Base-by-base conservation (phyloP, 805 yeast genomes). In the Tetrapisispora iriomotensis region DNA sequence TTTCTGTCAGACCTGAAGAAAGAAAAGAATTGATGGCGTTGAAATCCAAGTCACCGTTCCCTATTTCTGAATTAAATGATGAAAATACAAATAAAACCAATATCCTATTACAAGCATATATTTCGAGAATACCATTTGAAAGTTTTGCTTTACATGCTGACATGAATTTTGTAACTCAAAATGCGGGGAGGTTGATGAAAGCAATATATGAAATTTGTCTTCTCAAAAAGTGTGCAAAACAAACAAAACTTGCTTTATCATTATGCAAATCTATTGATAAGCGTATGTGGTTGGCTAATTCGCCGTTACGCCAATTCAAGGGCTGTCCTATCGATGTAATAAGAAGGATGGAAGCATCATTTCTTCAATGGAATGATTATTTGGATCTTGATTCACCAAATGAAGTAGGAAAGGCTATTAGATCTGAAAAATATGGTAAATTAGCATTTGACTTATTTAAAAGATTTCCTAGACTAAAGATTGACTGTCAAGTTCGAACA, bases 91-190 rank as follows among this genome's bases (percentile, higher is more conserved):
- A 94, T 0, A 92, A 92, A 56, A 73, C 84, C 17, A 86, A 79
- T 47, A 75, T 86, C 7, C 60, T 92, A 27, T 62, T 92, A 10
- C 98, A 92, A 54, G 74, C 95, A 0, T 86, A 83, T 51, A 83
- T 92, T n/a, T 82, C 96, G 1, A 62, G 79, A 27, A 64, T 88
- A 19, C 64, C 68, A 8, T 65, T 92, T 14, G 92, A 82, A 1
- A 97, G 97, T 0, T 84, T 85, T 64, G 96, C 96, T 0, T 62
- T 94, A 44, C 77, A 82, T 71, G 77, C 95, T 0, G 99, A 92
- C 64, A 86, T 88, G 95, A 70, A 85, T 3, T 92, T 84, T 55
- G 76, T 92, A 29, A 82, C 92, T 0, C 97, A 92, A 59, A 85
- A 94, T 29, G 96, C 96, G 1, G 90, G 94, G 3, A 72, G 99